Evolutionary conservation across 192 early-diverging fungal genomes (phyloP), one percentile per base, ranked within the genome.

Genomic region (Helicostylum pulchrum): DNA sequence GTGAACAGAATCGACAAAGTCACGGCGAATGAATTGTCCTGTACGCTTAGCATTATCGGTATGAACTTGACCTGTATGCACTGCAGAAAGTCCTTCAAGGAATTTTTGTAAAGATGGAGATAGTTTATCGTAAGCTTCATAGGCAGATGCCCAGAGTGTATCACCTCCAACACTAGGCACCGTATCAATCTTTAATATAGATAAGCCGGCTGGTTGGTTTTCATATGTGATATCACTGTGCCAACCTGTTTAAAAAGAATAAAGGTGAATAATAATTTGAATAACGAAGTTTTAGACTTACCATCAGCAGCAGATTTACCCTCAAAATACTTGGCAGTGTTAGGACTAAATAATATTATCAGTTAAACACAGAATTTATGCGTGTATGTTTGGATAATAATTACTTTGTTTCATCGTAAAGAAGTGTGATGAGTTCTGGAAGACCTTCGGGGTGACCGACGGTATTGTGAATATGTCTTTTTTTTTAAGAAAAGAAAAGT

Each of bases 171-270:
- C 75, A 4, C 17, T 48, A 43, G 78, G 78, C 20, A 80, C 72
- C 7, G 63, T 52, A 21, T 81, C 78, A n/a, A 88, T 67, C 31
- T 75, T 76, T 30, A 88, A 68, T 17, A 80, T 73, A 26, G 86
- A 77, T 36, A 72, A 72, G 34, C 78, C 76, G 20, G 86, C 70
- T 8, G 86, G 86, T 44, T 81, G 70, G 2, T 60, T 51, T 54
- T 88, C 86, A 62, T 80, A 88, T 0, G 76, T 75, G 42, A 88
- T 73, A 70, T 85, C 83, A 7, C 75, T 76, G 53, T 84, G 82
- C 80, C 80, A 83, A 11, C 42, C 64, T 65, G n/a, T 31, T 56
- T 39, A 19, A 32, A 32, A 32, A 57, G 14, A 8, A 12, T 5
- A 4, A 19, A 11, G 55, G 20, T 19, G n/a, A 42, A 8, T 8